Evolutionary conservation across 2,329 filamentous ascomycete genomes (phyloP).

Genomic region (Colletotrichum truncatum): DNA sequence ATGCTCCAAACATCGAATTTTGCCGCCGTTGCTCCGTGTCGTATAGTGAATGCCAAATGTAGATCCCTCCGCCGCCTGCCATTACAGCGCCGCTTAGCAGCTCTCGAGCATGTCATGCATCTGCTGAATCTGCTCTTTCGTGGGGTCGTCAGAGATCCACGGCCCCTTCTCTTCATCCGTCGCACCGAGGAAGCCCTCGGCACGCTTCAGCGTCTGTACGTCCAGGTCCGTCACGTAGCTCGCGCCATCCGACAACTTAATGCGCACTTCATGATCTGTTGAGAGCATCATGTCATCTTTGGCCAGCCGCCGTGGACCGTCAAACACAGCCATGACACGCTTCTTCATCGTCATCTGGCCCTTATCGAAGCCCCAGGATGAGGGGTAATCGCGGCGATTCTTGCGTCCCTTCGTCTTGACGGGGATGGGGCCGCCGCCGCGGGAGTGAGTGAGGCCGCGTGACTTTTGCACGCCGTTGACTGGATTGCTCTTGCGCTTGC

Average conservation of each 20-base stretch:
- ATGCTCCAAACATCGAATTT: neutral
- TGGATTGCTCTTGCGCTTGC: slow-evolving; percentile 66
- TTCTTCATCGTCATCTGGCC: slow-evolving; percentile 99
- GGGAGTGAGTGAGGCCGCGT: slow-evolving; percentile 80
- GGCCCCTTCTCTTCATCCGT: slow-evolving; percentile 88
- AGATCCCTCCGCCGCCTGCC: neutral
- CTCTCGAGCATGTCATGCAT: slow-evolving; percentile 62
- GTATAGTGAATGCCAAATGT: neutral
- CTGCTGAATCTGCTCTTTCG: slow-evolving; percentile 66
- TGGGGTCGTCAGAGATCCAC: slow-evolving; percentile 80
- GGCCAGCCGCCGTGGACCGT: slow-evolving; percentile 86
- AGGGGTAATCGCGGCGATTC: slow-evolving; percentile 92
- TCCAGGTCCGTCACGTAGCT: slow-evolving; percentile 93
- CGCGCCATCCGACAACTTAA: slow-evolving; percentile 79
- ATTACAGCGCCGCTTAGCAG: slow-evolving; percentile 31
- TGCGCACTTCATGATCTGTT: slow-evolving; percentile 91
- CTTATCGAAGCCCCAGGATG: slow-evolving; percentile 90
- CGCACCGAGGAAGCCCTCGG: slow-evolving; percentile 83
- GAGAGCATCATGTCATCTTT: slow-evolving; percentile 99
- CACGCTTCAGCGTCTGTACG: slow-evolving; percentile 86
- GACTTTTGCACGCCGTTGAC: slow-evolving; percentile 70
- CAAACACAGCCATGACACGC: slow-evolving; percentile 91
- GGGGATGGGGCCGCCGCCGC: slow-evolving; percentile 71
- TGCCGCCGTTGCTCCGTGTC: neutral
- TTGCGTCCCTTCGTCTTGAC: slow-evolving; percentile 77